Percentiles rank a stretch among this genome's conserved stretches.
Evolutionary conservation across 768 basidiomycete species (phyloP).

Genomic region (Tulasnella sp.): DNA sequence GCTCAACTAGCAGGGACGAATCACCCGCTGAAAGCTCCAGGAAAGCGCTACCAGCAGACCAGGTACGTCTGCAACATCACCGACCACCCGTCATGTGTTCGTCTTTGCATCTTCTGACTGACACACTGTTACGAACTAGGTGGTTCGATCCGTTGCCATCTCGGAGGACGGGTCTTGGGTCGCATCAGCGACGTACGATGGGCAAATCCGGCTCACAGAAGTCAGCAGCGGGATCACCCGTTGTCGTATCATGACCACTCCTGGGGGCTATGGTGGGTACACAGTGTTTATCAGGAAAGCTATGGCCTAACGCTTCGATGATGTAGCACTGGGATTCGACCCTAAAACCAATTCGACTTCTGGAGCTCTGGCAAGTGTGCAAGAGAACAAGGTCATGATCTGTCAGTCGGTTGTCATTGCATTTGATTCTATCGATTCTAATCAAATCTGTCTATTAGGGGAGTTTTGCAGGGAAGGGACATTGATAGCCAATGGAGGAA

Average conservation of each 20-base stretch:
- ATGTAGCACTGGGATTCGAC: background rate
- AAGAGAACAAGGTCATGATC: background rate
- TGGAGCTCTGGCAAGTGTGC: background rate
- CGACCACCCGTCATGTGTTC: background rate
- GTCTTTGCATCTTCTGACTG: background rate
- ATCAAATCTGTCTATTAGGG: background rate
- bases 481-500: too few relatives aligned
- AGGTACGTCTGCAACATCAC: background rate
- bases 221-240: background rate
- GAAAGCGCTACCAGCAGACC: background rate
- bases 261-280: background rate
- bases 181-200: constrained; percentile 4
- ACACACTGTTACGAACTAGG: background rate
- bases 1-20: background rate
- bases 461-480: background rate
- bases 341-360: background rate
- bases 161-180: background rate
- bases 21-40: background rate
- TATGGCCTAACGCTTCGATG: background rate
- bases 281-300: background rate
- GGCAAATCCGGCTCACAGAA: background rate
- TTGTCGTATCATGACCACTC: background rate
- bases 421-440: background rate
- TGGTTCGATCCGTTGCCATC: background rate
- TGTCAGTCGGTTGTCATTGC: background rate